Conservation (phyloP, 2,329 filamentous ascomycete genomes). For the Fusarium sublunatum region DNA sequence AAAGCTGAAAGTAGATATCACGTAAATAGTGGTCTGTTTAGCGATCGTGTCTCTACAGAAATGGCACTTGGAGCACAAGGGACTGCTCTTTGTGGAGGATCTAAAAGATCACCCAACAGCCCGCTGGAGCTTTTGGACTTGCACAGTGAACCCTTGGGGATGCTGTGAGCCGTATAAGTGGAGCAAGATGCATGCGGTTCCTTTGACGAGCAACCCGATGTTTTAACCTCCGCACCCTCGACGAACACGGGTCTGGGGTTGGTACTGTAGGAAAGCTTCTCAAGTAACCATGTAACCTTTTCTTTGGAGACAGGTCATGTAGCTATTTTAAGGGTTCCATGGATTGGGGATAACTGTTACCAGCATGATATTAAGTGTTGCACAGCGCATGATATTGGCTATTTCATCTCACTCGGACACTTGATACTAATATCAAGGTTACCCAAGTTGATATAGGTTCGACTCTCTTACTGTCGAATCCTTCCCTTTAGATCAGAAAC, state of each 20-base stretch:
- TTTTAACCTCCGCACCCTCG: neutral
- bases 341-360: neutral
- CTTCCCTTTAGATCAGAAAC: neutral
- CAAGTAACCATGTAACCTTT: neutral
- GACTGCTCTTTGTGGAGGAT: too few relatives aligned
- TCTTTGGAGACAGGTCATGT: neutral
- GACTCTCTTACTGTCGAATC: neutral
- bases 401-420: too few relatives aligned
- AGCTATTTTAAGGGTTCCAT: constrained; percentile 1
- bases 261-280: too few relatives aligned
- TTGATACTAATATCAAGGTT: too few relatives aligned
- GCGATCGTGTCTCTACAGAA: too few relatives aligned
- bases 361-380: neutral
- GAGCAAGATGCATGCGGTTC: neutral
- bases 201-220: neutral
- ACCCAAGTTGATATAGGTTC: too few relatives aligned
- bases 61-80: too few relatives aligned
- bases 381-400: neutral
- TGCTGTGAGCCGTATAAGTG: neutral
- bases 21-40: too few relatives aligned
- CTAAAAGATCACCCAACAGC: too few relatives aligned
- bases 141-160: neutral
- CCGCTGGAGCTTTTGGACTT: neutral
- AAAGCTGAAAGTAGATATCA: too few relatives aligned
- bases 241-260: neutral